phyloP scores from a whole-genome alignment of 495 filamentous ascomycete genomes.

The Penicillium tannophilum region DNA sequence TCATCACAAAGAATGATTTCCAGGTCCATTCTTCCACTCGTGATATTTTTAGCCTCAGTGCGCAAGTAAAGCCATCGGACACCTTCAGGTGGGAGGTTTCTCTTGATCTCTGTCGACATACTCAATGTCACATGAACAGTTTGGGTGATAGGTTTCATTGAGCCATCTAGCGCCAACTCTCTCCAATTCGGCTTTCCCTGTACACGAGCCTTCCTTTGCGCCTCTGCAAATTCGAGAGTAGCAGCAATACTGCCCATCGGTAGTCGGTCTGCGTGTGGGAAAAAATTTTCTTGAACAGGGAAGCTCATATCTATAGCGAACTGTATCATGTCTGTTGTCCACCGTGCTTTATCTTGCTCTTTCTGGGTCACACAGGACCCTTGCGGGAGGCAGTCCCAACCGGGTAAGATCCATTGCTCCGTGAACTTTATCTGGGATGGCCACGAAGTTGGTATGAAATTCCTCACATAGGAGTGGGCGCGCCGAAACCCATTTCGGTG shows the following conservation, averaged over 20 bases:
- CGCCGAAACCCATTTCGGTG: neutral
- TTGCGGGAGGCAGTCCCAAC: neutral
- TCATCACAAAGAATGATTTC: slow-evolving; percentile 4
- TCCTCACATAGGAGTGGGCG: neutral
- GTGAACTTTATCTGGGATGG: neutral
- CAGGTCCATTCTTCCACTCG: neutral
- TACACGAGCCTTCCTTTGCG: neutral
- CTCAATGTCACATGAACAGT: neutral
- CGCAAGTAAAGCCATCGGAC: neutral
- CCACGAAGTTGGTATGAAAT: neutral
- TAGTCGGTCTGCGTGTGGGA: neutral
- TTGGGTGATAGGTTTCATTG: neutral
- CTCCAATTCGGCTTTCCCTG: neutral
- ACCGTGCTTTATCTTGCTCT: neutral
- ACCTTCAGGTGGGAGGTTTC: neutral
- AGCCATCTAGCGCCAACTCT: neutral
- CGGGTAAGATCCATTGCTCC: slow-evolving; percentile 2
- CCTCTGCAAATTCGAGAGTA: neutral
- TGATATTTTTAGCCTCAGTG: neutral
- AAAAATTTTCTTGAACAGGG: neutral
- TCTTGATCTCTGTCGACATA: slow-evolving; percentile 6
- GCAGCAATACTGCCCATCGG: slow-evolving; percentile 3
- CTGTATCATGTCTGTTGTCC: neutral
- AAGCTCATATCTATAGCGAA: neutral
- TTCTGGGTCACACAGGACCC: neutral